Conservation (phyloP, 1,139 yeast genomes). For the Blastobotrys petasosporus region DNA sequence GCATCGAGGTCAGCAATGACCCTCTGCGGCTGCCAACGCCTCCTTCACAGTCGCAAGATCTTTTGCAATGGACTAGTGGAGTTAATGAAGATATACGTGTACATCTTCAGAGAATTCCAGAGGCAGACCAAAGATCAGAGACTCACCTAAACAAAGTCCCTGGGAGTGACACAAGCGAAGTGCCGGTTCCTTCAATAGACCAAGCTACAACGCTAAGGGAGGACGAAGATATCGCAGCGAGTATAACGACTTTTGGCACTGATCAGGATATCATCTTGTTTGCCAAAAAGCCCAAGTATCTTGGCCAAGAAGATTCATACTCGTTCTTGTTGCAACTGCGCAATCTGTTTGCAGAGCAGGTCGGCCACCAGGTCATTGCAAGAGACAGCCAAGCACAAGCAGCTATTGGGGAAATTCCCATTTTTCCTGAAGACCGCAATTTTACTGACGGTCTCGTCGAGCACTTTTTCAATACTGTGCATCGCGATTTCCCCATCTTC, state of each 20-base stretch:
- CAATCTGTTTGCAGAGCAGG: slow-evolving; percentile 8
- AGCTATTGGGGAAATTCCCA: slow-evolving; percentile 6
- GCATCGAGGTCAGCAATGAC: too few relatives aligned
- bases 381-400: not conserved
- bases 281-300: slow-evolving; percentile 10
- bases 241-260: not conserved
- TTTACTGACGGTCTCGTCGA: slow-evolving; percentile 12
- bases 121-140: too few relatives aligned
- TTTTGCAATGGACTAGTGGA: too few relatives aligned
- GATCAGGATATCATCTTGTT: slow-evolving; percentile 6
- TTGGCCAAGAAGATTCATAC: slow-evolving; percentile 13
- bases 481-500: slow-evolving; percentile 11
- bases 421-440: slow-evolving; percentile 10
- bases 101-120: too few relatives aligned
- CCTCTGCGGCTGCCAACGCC: not conserved
- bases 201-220: too few relatives aligned
- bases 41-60: not conserved
- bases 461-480: slow-evolving; percentile 7
- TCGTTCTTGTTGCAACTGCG: slow-evolving; percentile 13
- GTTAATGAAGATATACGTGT: too few relatives aligned
- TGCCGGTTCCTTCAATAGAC: too few relatives aligned
- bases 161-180: too few relatives aligned
- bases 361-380: slow-evolving; percentile 10
- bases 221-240: too few relatives aligned
- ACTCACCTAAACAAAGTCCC: too few relatives aligned